These are phyloP conservation scores for Mycosphaerella arachidis DNA, from an alignment of 2,329 filamentous ascomycete genomes.

Conservation along the genomic window DNA sequence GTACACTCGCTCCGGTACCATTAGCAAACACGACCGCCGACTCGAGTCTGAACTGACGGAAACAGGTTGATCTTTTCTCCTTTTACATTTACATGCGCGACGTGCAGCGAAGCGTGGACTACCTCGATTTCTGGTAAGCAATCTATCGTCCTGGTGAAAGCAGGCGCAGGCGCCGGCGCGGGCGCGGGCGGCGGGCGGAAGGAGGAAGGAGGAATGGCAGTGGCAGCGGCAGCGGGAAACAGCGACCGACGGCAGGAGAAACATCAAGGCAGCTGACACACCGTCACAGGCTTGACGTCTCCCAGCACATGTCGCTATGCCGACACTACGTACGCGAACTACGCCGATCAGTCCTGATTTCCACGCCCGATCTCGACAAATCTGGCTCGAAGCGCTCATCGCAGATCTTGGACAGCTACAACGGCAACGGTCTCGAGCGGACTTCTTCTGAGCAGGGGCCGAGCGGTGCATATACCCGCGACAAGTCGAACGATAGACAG, in stretches of 20 bases:
- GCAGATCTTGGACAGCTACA: constrained; percentile 60
- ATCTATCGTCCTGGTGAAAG: not conserved
- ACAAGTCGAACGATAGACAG: constrained; percentile 47
- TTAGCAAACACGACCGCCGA: not conserved
- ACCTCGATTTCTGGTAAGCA: constrained; percentile 91
- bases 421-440: constrained; percentile 48
- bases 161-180: not conserved
- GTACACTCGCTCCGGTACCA: constrained; percentile 71
- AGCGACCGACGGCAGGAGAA: not conserved
- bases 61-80: constrained; percentile 80
- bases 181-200: not conserved
- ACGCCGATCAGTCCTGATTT: constrained; percentile 84
- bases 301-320: constrained; percentile 96
- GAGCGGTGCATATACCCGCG: constrained; percentile 26
- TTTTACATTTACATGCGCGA: constrained; percentile 99
- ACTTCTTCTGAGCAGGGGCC: constrained; percentile 33
- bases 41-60: constrained; percentile 7
- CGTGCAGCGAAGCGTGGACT: constrained; percentile 95
- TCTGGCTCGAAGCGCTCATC: constrained; percentile 77
- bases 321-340: constrained; percentile 96
- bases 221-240: not conserved
- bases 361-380: constrained; percentile 85
- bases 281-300: constrained; percentile 85
- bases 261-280: not conserved
- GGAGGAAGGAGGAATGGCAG: not conserved